Conservation (phyloP, 352 stramenopile genomes). For the Saprolegnia parasitica region DNA sequence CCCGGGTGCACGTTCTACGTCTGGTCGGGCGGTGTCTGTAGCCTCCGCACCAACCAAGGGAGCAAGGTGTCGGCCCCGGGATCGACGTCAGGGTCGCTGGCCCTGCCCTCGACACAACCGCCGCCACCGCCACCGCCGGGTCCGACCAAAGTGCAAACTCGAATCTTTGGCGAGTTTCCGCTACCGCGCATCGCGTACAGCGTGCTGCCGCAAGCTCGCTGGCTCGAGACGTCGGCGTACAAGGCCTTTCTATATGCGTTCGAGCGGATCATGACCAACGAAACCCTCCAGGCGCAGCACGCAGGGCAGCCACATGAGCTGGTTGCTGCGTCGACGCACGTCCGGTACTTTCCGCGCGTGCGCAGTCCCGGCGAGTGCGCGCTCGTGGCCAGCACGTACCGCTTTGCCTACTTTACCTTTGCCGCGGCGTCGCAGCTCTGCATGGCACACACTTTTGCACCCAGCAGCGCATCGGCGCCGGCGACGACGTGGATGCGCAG, state of each 20-base stretch:
- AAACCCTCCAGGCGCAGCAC: not conserved
- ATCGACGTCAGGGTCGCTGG: not conserved
- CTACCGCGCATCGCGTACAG: not conserved
- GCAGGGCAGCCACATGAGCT: not conserved
- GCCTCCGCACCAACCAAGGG: constrained; percentile 2
- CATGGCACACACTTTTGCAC: not conserved
- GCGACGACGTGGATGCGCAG: not conserved
- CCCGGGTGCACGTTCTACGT: constrained; percentile 18
- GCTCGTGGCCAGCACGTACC: not conserved
- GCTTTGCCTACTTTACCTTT: not conserved
- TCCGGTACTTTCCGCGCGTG: not conserved
- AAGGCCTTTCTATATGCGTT: not conserved
- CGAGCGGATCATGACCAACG: not conserved
- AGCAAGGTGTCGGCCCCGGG: not conserved
- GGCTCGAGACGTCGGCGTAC: not conserved
- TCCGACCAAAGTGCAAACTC: not conserved
- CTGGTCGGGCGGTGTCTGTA: constrained; percentile 13
- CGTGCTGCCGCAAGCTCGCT: not conserved
- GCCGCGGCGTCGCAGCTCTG: not conserved
- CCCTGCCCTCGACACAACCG: too few species aligned
- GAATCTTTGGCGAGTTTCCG: not conserved
- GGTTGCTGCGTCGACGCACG: not conserved
- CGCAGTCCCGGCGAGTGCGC: not conserved
- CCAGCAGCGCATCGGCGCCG: not conserved
- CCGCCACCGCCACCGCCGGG: too few species aligned